Evolutionary conservation across 2,329 filamentous ascomycete genomes (phyloP).

Genomic region (Pyricularia sp.): DNA sequence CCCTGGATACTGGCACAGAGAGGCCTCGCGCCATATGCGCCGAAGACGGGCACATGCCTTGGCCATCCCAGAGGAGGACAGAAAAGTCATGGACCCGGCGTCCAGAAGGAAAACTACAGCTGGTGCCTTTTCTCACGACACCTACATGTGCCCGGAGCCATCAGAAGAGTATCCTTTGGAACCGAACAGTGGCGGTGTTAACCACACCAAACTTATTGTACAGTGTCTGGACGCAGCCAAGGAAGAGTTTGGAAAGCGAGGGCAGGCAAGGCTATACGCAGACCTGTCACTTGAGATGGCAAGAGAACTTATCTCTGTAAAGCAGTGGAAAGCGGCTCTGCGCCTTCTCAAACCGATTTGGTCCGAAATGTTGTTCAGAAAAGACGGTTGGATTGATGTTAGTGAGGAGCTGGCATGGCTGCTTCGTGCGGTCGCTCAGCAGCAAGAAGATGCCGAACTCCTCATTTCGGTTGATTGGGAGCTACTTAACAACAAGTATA

Average conservation of each 20-base stretch:
- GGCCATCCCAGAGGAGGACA: conserved; percentile 50
- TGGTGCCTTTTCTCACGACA: conserved; percentile 51
- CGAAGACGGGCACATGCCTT: conserved; percentile 43
- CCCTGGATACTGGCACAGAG: conserved; percentile 56
- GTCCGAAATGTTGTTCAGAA: conserved; percentile 45
- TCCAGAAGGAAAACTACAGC: conserved; percentile 35
- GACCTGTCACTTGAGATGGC: conserved; percentile 50
- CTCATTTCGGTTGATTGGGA: conserved; percentile 58
- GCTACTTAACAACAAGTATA: conserved; percentile 48
- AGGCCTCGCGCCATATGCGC: conserved; percentile 47
- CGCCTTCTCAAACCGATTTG: conserved; percentile 47
- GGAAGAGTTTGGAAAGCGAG: conserved; percentile 42
- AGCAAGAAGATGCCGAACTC: conserved; percentile 41
- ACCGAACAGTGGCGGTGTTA: conserved; percentile 28
- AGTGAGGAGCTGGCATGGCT: conserved; percentile 53
- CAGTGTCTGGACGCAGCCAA: conserved; percentile 41
- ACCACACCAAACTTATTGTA: conserved; percentile 47
- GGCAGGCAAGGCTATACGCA: conserved; percentile 42
- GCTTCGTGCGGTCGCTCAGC: conserved; percentile 46
- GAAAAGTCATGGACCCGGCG: conserved; percentile 38
- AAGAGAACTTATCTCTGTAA: conserved; percentile 40
- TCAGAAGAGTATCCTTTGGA: conserved; percentile 46
- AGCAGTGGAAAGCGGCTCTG: conserved; percentile 44
- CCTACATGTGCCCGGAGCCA: conserved; percentile 57
- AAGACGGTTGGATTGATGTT: conserved; percentile 50